Base-by-base conservation (phyloP, 441 rosid species). In the Croton setiger region DNA sequence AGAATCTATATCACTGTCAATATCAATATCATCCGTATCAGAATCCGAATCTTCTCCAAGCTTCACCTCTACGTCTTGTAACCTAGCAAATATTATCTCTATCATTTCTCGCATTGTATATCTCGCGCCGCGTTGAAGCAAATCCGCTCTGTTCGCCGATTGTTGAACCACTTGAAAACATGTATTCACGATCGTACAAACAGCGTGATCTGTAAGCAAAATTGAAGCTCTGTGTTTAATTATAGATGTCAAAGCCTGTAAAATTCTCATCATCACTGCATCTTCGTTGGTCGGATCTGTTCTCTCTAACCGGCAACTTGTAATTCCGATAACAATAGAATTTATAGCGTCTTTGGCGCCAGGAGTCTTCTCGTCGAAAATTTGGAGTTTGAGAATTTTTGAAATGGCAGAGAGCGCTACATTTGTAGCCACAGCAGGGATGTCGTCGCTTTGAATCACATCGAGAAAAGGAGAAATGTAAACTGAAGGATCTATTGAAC, bases 141-240 rank as follows among this genome's bases (percentile, higher is more conserved):
- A 77, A 80, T 89, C 91, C 23, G 96, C 91, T 49, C 91, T 77
- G 63, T 75, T 75, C 0, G 86, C 67, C 0, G 96, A 89, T 74
- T 94, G 95, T 72, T 93, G 97, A 55, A 91, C 93, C 3, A 91
- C 91, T 64, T 91, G 96, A 61, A 93, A 93, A 76, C 98, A 93
- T 0, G 97, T 80, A 55, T 93, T 91, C 51, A 93, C 94, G 10
- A 89, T 75, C 4, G 89, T 88, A 68, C 95, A 93, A 72, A 90
- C 89, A 12, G 96, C 85, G 13, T 86, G 84, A 64, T 91, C 96
- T 4, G 86, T 65, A 10, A 87, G 85, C 66, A 82, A 67, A 51
- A 84, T 72, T 1, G 97, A 88, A 23, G 95, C 85, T 0, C 76
- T 81, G 71, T 91, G 97, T 69, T 69, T 87, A 88, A 93, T 87